Base-by-base conservation (phyloP, 2,329 filamentous ascomycete species). In the Exophiala sp. region DNA sequence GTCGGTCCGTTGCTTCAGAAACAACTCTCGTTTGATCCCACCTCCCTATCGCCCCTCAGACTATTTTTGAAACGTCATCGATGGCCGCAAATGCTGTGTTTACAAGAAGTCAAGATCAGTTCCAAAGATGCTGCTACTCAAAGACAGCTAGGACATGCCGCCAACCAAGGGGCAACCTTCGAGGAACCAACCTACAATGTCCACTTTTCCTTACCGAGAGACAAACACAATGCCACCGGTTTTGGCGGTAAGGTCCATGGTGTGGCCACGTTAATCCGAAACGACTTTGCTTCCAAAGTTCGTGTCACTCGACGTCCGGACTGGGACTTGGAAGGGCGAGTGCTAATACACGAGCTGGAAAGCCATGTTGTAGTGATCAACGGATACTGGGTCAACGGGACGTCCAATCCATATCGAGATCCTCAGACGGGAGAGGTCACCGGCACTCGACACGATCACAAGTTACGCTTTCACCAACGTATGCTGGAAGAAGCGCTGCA, bases 341-440 rank as follows among this genome's bases (percentile, higher is more conserved):
- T 79, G 3, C 65, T 70, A n/a, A 64, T 79, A 18, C 58, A 60
- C 32, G 53, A 58, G 35, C 43, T 57, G 21, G 24, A 45, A 18
- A 23, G 21, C 10, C 43, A 38, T 3, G 34, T 60, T 16, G 54
- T 55, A 10, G 61, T 80, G 18, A 67, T 77, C 59, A 78, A 79
- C 55, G 66, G 77, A 23, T 79, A 78, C 57, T 72, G 73, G 34
- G 71, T 77, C 10, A 79, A 78, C 57, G 76, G 76, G 2, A 79
- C 76, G 0, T 63, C 68, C 6, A 57, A 56, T 34, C 52, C 56
- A 14, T 60, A 60, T 51, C 54, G 68, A 14, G 65, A 71, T 46
- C 63, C 73, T 0, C n/a, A 55, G 1, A 76, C 69, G 0, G 75
- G 75, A 2, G 50, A 55, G 6, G 52, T 70, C 0, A 46, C 52